Percentiles rank a stretch among this genome's conserved stretches.
These are phyloP conservation scores for Glycyrrhiza uralensis DNA, from an alignment of 306 rosid genomes.

Conservation along the genomic window DNA sequence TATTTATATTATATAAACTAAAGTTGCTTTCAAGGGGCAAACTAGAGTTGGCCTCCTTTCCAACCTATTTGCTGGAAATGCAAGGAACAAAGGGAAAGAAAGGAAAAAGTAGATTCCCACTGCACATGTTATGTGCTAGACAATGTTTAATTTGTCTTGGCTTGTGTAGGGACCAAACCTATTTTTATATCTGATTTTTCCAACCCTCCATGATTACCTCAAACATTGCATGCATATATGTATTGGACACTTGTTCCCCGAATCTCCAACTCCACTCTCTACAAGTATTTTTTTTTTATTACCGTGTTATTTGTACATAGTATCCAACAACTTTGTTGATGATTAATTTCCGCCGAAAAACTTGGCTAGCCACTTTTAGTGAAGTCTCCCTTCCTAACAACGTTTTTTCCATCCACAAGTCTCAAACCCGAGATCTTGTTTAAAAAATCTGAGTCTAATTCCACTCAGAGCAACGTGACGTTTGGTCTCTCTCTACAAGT, in stretches of 20 bases:
- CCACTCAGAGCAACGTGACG: no score
- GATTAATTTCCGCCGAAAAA: no score
- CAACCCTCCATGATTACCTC: constrained; percentile 41
- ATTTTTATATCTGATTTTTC: constrained; percentile 24
- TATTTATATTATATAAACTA: constrained; percentile 29
- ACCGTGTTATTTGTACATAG: no score
- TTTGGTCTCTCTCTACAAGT: neutral
- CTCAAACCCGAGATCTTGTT: no score
- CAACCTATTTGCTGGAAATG: constrained; percentile 74
- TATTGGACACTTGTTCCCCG: constrained; percentile 24
- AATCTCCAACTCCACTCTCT: constrained; percentile 17
- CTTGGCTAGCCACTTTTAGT: no score
- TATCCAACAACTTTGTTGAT: no score
- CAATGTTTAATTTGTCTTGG: constrained; percentile 67
- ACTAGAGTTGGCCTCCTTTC: constrained; percentile 53
- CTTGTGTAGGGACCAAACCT: constrained; percentile 39
- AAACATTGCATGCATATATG: constrained; percentile 30
- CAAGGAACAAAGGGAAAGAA: constrained; percentile 52
- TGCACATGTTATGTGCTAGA: constrained; percentile 51
- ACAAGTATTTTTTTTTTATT: no score
- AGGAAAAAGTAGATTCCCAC: constrained; percentile 68
- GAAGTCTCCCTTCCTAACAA: no score
- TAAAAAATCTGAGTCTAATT: no score
- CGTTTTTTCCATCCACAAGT: no score
- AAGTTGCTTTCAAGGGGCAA: constrained; percentile 35